Evolutionary conservation across 2,329 filamentous ascomycete genomes (phyloP).

Genomic region (Talaromyces sp.): DNA sequence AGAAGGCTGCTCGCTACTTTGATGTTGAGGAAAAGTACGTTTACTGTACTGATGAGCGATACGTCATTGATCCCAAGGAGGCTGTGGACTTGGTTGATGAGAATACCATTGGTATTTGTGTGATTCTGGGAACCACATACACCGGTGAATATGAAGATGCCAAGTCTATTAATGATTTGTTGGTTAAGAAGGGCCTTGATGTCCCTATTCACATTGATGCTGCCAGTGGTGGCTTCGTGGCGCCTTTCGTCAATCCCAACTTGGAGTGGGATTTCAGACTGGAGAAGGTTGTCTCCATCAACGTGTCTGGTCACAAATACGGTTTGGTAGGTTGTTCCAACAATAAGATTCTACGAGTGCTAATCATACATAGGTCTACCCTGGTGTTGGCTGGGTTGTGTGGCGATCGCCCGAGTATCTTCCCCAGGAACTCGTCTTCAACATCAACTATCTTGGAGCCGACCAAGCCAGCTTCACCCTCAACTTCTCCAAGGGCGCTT

Average conservation of each 20-base stretch:
- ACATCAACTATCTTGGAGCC: slow-evolving; percentile 97
- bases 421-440: slow-evolving; percentile 91
- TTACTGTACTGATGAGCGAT: slow-evolving; percentile 59
- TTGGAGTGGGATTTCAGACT: slow-evolving; percentile 90
- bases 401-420: slow-evolving; percentile 82
- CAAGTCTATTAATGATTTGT: slow-evolving; percentile 83
- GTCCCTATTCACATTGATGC: slow-evolving; percentile 91
- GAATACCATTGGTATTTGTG: slow-evolving; percentile 84
- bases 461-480: slow-evolving; percentile 94
- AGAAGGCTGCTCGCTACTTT: slow-evolving; percentile 85
- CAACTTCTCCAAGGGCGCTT: slow-evolving; percentile 95
- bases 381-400: slow-evolving; percentile 89
- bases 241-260: slow-evolving; percentile 80
- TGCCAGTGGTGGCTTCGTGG: slow-evolving; percentile 87
- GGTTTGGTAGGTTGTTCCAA: slow-evolving; percentile 45
- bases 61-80: slow-evolving; percentile 62
- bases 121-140: slow-evolving; percentile 88
- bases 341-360: neutral
- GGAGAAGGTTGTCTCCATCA: slow-evolving; percentile 86
- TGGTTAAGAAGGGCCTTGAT: slow-evolving; percentile 70
- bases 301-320: slow-evolving; percentile 89
- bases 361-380: slow-evolving; percentile 58
- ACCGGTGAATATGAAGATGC: slow-evolving; percentile 95
- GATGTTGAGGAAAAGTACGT: slow-evolving; percentile 86
- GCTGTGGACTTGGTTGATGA: slow-evolving; percentile 61